A percentile compares a stretch with the other conserved stretches of the same genome.
phyloP scores from a whole-genome alignment of 2,329 filamentous ascomycete genomes.

The Cladosporium velox region DNA sequence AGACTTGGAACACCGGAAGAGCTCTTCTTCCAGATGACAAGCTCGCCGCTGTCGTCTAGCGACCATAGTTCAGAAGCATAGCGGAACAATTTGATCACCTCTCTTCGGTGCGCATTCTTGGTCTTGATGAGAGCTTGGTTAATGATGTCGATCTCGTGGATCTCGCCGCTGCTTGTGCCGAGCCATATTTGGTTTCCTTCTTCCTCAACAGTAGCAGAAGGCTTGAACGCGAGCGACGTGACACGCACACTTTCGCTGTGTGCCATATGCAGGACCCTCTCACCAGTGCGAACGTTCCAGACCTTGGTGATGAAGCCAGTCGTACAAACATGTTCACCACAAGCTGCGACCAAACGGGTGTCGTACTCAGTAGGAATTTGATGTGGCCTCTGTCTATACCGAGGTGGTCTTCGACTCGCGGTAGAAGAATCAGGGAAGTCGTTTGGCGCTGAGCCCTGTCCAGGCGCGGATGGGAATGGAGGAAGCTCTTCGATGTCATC shows the following conservation, averaged over 20 bases:
- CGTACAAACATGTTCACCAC: conserved; percentile 83
- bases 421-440: conserved; percentile 81
- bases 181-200: conserved; percentile 87
- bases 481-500: conserved; percentile 48
- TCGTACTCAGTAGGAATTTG: conserved; percentile 87
- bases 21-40: conserved; percentile 85
- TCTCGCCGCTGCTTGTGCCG: conserved; percentile 82
- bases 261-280: conserved; percentile 74
- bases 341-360: conserved; percentile 81
- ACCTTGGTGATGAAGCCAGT: conserved; percentile 83
- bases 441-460: conserved; percentile 11
- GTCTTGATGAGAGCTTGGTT: conserved; percentile 70
- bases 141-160: conserved; percentile 83
- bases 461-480: conserved; percentile 12
- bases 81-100: conserved; percentile 82
- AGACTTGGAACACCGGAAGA: conserved; percentile 71
- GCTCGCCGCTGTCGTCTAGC: conserved; percentile 81
- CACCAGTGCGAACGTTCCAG: conserved; percentile 82
- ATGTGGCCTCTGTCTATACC: conserved; percentile 68
- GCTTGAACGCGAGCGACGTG: conserved; percentile 82
- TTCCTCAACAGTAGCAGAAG: conserved; percentile 71
- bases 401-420: conserved; percentile 80
- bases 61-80: conserved; percentile 92
- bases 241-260: conserved; percentile 85
- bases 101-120: conserved; percentile 74